Evolutionary conservation across 352 stramenopile species (phyloP).

Genomic region (Halophytophthora polymorphica): DNA sequence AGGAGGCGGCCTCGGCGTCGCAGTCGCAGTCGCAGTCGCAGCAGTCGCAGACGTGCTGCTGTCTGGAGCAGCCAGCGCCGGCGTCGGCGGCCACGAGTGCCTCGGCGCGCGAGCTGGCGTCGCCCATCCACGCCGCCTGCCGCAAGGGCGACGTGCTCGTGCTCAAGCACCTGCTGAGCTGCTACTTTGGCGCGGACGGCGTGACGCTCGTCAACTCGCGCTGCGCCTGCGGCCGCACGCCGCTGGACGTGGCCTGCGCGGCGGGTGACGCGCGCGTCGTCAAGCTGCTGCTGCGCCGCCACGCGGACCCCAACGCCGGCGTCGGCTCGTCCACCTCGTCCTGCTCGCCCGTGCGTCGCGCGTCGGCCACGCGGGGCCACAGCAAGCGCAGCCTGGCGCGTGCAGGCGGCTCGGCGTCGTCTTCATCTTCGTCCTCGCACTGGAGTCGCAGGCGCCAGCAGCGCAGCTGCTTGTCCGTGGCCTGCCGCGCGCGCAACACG

Average conservation of each 20-base stretch:
- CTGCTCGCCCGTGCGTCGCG: background rate
- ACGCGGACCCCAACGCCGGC: constrained; percentile 50
- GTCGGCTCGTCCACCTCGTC: constrained; percentile 1
- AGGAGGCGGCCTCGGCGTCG: constrained; percentile 7
- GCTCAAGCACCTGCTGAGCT: constrained; percentile 71
- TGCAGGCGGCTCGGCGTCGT: background rate
- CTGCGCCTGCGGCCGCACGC: constrained; percentile 66
- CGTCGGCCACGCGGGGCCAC: constrained; percentile 20
- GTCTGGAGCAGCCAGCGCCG: constrained; percentile 10
- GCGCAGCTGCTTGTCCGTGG: constrained; percentile 50
- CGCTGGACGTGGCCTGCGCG: constrained; percentile 66
- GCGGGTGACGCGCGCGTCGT: constrained; percentile 47
- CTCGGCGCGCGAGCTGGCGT: constrained; percentile 32
- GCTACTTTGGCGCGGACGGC: constrained; percentile 54
- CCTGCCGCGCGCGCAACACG: constrained; percentile 34
- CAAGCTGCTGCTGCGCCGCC: constrained; percentile 58
- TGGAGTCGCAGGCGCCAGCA: constrained; percentile 32
- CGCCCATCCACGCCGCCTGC: constrained; percentile 69
- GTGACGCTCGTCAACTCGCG: constrained; percentile 65
- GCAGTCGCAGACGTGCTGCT: constrained; percentile 6
- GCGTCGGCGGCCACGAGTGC: constrained; percentile 11
- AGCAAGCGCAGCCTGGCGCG: constrained; percentile 23
- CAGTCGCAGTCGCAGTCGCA: too few relatives aligned
- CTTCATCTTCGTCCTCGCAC: background rate
- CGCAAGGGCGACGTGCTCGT: constrained; percentile 52